A percentile compares a stretch with the other conserved stretches of the same genome.
phyloP scores from a whole-genome alignment of 2,329 filamentous ascomycete genomes.

The Trichoderma guizhouense region DNA sequence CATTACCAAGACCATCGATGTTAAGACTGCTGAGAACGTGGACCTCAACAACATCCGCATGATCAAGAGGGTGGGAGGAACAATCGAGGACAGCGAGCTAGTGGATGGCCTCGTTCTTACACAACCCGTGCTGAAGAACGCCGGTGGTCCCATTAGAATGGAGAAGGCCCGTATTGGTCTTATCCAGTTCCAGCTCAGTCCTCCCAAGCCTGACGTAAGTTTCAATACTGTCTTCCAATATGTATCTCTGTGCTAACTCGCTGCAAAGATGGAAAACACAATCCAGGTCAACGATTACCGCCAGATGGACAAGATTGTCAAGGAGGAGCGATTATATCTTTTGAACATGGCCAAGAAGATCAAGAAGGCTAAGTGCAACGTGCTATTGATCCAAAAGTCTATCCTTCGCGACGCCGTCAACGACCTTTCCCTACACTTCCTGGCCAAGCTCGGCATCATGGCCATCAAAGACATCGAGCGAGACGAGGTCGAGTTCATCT shows the following conservation, averaged over 20 bases:
- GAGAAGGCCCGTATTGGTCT: conserved; percentile 97
- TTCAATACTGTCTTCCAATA: too few relatives aligned
- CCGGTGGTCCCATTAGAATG: conserved; percentile 84
- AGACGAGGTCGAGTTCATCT: conserved; percentile 98
- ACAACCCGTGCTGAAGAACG: conserved; percentile 90
- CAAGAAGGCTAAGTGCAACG: conserved; percentile 99
- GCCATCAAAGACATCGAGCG: conserved; percentile 97
- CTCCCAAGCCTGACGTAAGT: conserved; percentile 87
- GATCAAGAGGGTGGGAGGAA: conserved; percentile 95
- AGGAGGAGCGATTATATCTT: conserved; percentile 96
- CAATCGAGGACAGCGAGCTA: conserved; percentile 97
- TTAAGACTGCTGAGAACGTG: conserved; percentile 93
- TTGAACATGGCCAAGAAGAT: conserved; percentile 99
- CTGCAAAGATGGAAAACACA: conserved; percentile 88
- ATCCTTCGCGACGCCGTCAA: conserved; percentile 97
- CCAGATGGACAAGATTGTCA: conserved; percentile 99
- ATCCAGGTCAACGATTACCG: conserved; percentile 99
- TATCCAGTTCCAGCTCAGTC: conserved; percentile 98
- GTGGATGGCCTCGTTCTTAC: conserved; percentile 90
- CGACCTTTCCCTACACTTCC: conserved; percentile 93
- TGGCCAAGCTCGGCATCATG: conserved; percentile 93
- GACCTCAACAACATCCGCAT: conserved; percentile 96
- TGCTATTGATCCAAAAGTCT: conserved; percentile 96
- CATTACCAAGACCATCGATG: conserved; percentile 91
- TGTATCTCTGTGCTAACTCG: conserved; percentile 19